phyloP scores from a whole-genome alignment of 768 basidiomycete genomes.

The Tulasnella sp. region DNA sequence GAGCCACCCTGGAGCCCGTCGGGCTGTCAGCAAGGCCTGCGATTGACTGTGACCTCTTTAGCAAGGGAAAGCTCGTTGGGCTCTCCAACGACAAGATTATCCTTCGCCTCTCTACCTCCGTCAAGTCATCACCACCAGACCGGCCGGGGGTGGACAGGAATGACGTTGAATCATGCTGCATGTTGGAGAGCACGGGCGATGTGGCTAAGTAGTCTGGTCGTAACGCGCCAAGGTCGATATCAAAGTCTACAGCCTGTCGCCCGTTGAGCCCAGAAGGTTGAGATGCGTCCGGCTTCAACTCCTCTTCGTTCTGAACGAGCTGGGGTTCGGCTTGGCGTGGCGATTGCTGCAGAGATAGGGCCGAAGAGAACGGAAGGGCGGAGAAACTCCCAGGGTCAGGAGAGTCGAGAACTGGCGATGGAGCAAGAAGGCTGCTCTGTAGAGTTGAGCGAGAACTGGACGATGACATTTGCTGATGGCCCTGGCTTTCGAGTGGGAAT shows the following conservation, averaged over 20 bases:
- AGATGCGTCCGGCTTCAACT: not conserved
- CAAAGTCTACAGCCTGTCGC: not conserved
- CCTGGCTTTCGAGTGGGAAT: not conserved
- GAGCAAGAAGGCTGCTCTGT: not conserved
- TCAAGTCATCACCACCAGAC: not conserved
- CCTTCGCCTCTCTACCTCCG: constrained; percentile 2
- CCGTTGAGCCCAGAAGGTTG: not conserved
- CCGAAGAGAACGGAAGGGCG: not conserved
- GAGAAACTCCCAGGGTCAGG: not conserved
- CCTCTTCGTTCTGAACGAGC: not conserved
- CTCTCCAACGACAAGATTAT: constrained; percentile 14
- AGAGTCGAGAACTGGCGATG: constrained; percentile 4
- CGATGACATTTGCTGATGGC: not conserved
- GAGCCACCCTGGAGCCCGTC: not conserved
- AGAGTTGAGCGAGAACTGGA: not conserved
- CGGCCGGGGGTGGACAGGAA: not conserved
- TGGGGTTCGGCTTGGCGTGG: not conserved
- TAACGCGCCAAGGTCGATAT: not conserved
- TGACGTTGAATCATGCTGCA: not conserved
- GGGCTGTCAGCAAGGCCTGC: not conserved
- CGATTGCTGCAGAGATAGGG: not conserved
- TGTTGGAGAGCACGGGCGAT: not conserved
- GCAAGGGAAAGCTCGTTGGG: not conserved
- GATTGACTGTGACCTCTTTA: not conserved
- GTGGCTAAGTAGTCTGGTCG: not conserved